A percentile compares a stretch with the other conserved stretches of the same genome.
These are phyloP conservation scores for Nothophaeocryptopus gaeumannii DNA, from an alignment of 2,329 filamentous ascomycete species.

Conservation along the genomic window DNA sequence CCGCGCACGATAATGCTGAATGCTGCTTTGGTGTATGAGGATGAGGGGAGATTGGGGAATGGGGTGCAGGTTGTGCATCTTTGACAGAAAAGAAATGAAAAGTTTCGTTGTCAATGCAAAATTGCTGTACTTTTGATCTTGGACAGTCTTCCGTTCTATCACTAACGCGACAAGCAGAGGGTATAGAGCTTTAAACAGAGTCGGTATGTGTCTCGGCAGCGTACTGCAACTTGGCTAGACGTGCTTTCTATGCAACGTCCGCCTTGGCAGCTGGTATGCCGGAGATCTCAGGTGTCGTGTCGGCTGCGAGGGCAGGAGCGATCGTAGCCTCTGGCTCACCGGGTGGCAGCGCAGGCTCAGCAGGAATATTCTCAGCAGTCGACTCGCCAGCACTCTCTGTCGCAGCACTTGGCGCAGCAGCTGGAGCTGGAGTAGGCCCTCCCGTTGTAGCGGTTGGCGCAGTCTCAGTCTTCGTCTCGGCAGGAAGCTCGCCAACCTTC, in stretches of 20 bases:
- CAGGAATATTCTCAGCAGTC: neutral
- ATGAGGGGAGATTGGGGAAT: slow-evolving; percentile 51
- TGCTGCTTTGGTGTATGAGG: slow-evolving; percentile 54
- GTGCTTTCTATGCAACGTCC: slow-evolving; percentile 7
- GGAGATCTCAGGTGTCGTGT: slow-evolving; percentile 8
- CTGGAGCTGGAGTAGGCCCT: slow-evolving; percentile 7
- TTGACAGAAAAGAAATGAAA: too few relatives aligned
- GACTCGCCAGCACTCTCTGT: neutral
- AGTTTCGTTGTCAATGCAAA: too few relatives aligned
- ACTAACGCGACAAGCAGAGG: slow-evolving; percentile 3
- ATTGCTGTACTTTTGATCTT: too few relatives aligned
- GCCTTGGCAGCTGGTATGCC: slow-evolving; percentile 19
- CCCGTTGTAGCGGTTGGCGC: slow-evolving; percentile 2
- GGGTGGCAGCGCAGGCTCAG: neutral
- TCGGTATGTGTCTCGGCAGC: neutral
- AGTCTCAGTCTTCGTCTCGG: slow-evolving; percentile 1
- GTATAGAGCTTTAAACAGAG: slow-evolving; percentile 13
- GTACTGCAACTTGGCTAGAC: neutral
- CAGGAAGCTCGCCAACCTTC: neutral
- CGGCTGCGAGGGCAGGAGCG: neutral
- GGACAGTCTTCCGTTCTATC: too few relatives aligned
- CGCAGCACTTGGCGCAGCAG: neutral
- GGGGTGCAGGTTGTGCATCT: slow-evolving; percentile 38
- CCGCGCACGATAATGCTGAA: slow-evolving; percentile 56
- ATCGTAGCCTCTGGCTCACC: neutral